These are phyloP conservation scores for Adansonia grandidieri DNA, from an alignment of 441 rosid genomes.

Conservation along the genomic window DNA sequence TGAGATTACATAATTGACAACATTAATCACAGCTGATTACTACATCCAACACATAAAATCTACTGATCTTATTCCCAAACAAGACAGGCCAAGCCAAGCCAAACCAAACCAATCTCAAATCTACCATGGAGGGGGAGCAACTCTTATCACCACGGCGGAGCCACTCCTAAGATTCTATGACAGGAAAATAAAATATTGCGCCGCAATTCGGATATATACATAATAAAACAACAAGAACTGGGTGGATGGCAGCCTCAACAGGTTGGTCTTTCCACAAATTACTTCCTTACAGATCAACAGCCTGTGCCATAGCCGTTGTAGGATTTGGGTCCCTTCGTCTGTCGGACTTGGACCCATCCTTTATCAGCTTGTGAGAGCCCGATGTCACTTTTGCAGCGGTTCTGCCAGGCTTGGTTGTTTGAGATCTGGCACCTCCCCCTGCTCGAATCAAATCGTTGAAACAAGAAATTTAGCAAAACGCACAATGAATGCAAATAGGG, in stretches of 20 bases:
- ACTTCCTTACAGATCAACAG: constrained; percentile 33
- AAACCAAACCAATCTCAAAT: constrained; percentile 23
- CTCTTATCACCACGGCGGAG: neutral
- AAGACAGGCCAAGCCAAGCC: neutral
- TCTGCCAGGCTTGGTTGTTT: constrained; percentile 42
- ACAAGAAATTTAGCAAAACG: constrained; percentile 16
- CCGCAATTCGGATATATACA: constrained; percentile 16
- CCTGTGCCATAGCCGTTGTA: constrained; percentile 46
- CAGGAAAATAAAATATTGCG: neutral
- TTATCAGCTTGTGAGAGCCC: constrained; percentile 41
- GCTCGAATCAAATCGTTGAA: constrained; percentile 29
- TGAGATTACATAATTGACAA: constrained; percentile 2
- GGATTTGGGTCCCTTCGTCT: constrained; percentile 44
- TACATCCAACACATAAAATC: constrained; percentile 12
- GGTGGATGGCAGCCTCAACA: neutral
- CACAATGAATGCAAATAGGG: neutral
- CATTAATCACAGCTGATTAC: constrained; percentile 17
- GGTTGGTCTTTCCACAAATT: constrained; percentile 16
- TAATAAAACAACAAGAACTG: neutral
- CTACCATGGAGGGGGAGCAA: neutral
- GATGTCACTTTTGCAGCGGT: constrained; percentile 41
- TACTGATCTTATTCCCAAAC: constrained; percentile 13
- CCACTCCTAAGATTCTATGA: neutral
- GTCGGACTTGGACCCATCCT: constrained; percentile 42
- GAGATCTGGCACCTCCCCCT: constrained; percentile 43